Evolutionary conservation across 164 flowering plant species (phyloP), one percentile per base, ranked within the genome.

Genomic region (Umbellularia californica): DNA sequence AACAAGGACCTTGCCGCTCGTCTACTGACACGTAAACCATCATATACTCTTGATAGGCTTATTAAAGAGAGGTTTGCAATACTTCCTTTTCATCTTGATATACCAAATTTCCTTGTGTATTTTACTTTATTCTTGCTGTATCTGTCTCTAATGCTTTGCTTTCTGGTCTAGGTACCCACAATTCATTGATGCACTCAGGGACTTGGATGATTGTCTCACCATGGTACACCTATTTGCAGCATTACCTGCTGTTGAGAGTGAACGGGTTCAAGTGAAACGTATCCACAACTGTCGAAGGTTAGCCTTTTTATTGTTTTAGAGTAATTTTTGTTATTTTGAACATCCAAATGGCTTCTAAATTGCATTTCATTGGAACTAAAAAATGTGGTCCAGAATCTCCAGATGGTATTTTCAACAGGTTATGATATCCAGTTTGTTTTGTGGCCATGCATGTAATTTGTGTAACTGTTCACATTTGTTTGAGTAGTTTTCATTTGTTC

Each of bases 191-290:
- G 99, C 97, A 1, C 87, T 93, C 5, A 82, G 99, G 79, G 99
- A 95, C 79, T 84, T 93, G 85, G 99, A 95, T 84, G 98, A 95
- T 72, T 90, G 93, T 81, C 94, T 95, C 15, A 84, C 92, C 3
- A 87, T 95, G 97, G 90, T 93, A 47, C 97, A 93, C 80, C 93
- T 93, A 30, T 95, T 93, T 82, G 97, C 97, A 2, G 88, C 95
- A 23, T 86, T 93, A 72, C 96, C 99, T 74, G 92, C 97, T 71
- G 70, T 79, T 70, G 90, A 92, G 62, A 85, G 89, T 70, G 85
- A 88, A 68, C 88, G 84, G 27, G 78, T 93, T 78, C 83, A 82
- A 72, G 94, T 85, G 9, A 79, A 87, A 77, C 93, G 86, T 15
- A 79, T 93, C 72, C 98, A 91, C 75, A 90, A 87, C 30, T 92